A percentile compares a stretch with the other conserved stretches of the same genome.
Conservation (phyloP, 495 filamentous ascomycete genomes). For the Podospora comata region DNA sequence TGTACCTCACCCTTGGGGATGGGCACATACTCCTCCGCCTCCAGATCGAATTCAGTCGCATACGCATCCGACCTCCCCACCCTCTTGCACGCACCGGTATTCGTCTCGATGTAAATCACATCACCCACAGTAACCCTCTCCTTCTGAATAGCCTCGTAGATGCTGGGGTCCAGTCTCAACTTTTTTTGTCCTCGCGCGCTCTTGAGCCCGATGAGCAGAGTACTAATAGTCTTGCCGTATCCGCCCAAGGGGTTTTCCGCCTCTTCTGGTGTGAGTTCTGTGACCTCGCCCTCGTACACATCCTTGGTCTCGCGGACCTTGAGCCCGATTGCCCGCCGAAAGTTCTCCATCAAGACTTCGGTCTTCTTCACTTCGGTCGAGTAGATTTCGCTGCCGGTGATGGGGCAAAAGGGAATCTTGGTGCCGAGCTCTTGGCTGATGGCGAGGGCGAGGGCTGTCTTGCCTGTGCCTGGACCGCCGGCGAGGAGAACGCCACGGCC, state of each 20-base stretch:
- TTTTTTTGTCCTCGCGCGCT: conserved; percentile 94
- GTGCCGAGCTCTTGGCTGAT: conserved; percentile 94
- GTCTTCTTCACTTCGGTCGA: conserved; percentile 98
- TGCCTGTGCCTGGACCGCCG: conserved; percentile 89
- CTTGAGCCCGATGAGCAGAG: conserved; percentile 83
- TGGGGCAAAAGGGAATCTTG: conserved; percentile 95
- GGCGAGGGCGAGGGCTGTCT: conserved; percentile 91
- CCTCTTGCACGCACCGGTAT: conserved; percentile 94
- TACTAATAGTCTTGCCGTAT: conserved; percentile 91
- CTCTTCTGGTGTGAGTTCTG: conserved; percentile 90
- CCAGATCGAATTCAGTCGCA: conserved; percentile 95
- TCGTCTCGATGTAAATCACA: conserved; percentile 98
- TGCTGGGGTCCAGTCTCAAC: conserved; percentile 89
- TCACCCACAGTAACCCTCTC: conserved; percentile 94
- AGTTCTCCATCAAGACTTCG: conserved; percentile 97
- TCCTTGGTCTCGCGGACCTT: conserved; percentile 97
- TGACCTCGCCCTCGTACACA: conserved; percentile 97
- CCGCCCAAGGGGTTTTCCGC: conserved; percentile 96
- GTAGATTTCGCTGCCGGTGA: conserved; percentile 96
- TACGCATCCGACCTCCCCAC: conserved; percentile 94
- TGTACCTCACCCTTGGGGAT: conserved; percentile 98
- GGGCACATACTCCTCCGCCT: conserved; percentile 97
- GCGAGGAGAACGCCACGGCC: conserved; percentile 90
- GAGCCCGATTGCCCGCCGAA: conserved; percentile 90
- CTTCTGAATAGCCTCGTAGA: conserved; percentile 98